Percentiles rank a stretch among this genome's conserved stretches.
These are phyloP conservation scores for Thalassiosira sp. DNA, from an alignment of 352 stramenopile species.

Conservation along the genomic window DNA sequence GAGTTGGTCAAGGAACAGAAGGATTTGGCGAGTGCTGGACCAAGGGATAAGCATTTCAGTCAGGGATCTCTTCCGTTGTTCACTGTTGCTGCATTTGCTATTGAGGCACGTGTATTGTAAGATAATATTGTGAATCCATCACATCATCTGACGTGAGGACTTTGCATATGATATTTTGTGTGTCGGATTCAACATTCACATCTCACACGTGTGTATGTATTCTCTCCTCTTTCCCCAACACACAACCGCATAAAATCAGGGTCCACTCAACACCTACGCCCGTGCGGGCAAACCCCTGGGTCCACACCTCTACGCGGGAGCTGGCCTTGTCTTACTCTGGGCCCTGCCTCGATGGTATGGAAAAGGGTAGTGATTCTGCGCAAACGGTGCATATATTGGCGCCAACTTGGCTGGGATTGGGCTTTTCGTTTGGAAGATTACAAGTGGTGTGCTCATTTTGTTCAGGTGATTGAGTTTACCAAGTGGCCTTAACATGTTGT, in stretches of 20 bases:
- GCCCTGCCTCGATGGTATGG: constrained; percentile 80
- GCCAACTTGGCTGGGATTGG: constrained; percentile 74
- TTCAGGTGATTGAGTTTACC: constrained; percentile 79
- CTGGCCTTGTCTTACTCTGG: constrained; percentile 78
- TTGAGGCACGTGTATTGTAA: constrained; percentile 67
- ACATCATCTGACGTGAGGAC: too few relatives aligned
- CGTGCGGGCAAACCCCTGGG: constrained; percentile 82
- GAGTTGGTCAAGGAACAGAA: constrained; percentile 70
- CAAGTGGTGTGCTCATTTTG: constrained; percentile 74
- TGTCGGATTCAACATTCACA: too few relatives aligned
- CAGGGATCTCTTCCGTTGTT: constrained; percentile 76
- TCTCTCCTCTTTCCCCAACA: constrained; percentile 4
- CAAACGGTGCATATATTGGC: constrained; percentile 80
- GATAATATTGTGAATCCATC: too few relatives aligned
- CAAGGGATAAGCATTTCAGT: constrained; percentile 78
- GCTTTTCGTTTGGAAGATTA: constrained; percentile 81
- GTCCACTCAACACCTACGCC: constrained; percentile 83
- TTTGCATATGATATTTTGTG: constrained; percentile 10
- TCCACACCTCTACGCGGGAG: constrained; percentile 82
- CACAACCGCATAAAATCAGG: constrained; percentile 36
- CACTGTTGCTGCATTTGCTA: constrained; percentile 79
- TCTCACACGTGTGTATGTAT: too few relatives aligned
- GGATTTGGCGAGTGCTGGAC: constrained; percentile 58
- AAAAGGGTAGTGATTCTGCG: constrained; percentile 83
- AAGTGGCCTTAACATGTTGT: constrained; percentile 75